Conservation (phyloP, 495 filamentous ascomycete genomes). For the Xanthoparmelia taractica region DNA sequence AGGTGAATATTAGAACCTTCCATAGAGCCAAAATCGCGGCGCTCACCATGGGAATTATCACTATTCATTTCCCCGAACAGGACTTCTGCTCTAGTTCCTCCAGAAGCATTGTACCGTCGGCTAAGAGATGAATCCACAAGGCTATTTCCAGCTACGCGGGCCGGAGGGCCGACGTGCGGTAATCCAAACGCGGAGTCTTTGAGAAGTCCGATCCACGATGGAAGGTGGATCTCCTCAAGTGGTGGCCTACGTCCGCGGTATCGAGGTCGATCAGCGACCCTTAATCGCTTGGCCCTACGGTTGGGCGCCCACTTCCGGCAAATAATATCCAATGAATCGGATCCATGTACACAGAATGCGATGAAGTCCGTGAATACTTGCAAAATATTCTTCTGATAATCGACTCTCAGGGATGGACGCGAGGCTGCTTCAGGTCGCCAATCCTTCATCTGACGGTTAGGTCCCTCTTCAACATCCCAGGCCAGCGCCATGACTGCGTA, state of each 20-base stretch:
- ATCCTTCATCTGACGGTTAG: too few relatives aligned
- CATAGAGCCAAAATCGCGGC: too few relatives aligned
- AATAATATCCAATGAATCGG: slow-evolving; percentile 9
- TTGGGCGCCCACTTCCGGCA: slow-evolving; percentile 7
- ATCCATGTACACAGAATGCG: not conserved
- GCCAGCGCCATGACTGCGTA: too few relatives aligned
- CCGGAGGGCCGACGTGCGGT: not conserved
- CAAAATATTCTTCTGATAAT: slow-evolving; percentile 7
- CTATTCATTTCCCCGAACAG: slow-evolving; percentile 9
- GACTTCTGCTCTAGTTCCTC: not conserved
- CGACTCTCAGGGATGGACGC: too few relatives aligned
- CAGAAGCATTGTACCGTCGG: not conserved
- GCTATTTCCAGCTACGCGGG: slow-evolving; percentile 6
- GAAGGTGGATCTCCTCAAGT: not conserved
- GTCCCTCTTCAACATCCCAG: too few relatives aligned
- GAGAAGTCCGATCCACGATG: slow-evolving; percentile 13
- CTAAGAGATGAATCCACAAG: not conserved
- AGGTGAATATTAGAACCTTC: too few relatives aligned
- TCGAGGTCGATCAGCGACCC: too few relatives aligned
- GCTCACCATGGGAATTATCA: too few relatives aligned
- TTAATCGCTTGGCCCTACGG: not conserved
- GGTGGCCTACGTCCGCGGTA: too few relatives aligned
- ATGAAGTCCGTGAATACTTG: slow-evolving; percentile 14
- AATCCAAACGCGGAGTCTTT: slow-evolving; percentile 3
- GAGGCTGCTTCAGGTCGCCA: too few relatives aligned